Conservation (phyloP, 2,329 filamentous ascomycete species). For the Neofusicoccum kwambonambiense region DNA sequence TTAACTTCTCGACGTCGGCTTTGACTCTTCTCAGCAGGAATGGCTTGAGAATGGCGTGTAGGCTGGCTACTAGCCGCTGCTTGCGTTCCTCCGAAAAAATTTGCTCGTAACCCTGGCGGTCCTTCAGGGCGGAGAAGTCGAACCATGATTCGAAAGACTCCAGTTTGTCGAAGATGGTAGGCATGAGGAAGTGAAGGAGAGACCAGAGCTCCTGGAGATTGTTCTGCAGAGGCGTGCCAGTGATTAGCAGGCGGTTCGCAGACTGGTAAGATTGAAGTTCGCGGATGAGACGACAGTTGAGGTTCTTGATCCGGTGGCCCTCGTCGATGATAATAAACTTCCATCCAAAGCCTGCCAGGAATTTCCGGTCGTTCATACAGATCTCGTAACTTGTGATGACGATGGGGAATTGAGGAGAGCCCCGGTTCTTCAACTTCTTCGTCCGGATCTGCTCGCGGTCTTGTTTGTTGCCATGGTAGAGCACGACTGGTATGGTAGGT, state of each 20-base stretch:
- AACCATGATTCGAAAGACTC: constrained; percentile 96
- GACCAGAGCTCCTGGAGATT: constrained; percentile 96
- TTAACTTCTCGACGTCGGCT: constrained; percentile 81
- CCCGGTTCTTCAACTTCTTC: constrained; percentile 68
- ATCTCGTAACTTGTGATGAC: constrained; percentile 97
- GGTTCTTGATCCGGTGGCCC: constrained; percentile 95
- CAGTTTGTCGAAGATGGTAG: constrained; percentile 88
- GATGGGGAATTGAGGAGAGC: constrained; percentile 75
- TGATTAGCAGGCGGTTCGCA: constrained; percentile 87
- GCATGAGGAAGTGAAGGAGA: constrained; percentile 86
- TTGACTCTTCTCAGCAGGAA: constrained; percentile 86
- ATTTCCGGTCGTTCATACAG: constrained; percentile 83
- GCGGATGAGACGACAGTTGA: constrained; percentile 87
- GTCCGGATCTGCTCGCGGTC: constrained; percentile 75
- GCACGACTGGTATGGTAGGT: constrained; percentile 78
- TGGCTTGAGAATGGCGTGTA: constrained; percentile 90
- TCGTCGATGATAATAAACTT: constrained; percentile 98
- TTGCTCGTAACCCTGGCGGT: constrained; percentile 74
- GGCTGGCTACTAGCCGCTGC: constrained; percentile 76
- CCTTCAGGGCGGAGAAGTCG: constrained; percentile 88
- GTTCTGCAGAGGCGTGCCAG: constrained; percentile 92
- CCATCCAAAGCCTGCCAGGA: constrained; percentile 83
- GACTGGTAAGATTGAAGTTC: constrained; percentile 87
- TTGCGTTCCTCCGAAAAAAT: constrained; percentile 77
- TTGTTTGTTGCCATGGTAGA: constrained; percentile 84